Conservation (phyloP, 2,329 filamentous ascomycete genomes). For the Bipolaris oryzae region DNA sequence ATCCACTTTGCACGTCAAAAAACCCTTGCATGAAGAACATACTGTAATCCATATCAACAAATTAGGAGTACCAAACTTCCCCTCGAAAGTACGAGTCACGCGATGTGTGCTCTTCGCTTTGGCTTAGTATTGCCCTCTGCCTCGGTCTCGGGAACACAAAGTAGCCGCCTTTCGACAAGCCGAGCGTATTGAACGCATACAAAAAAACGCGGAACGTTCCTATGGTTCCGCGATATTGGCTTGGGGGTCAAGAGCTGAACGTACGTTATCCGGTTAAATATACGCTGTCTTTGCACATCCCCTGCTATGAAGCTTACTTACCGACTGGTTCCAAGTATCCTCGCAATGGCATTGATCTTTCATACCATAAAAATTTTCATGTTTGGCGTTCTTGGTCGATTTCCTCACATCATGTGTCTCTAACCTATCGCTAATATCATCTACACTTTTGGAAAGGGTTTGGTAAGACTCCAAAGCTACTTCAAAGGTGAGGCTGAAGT, state of each 20-base stretch:
- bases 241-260: conserved; percentile 3
- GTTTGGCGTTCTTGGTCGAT: background rate
- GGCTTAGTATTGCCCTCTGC: background rate
- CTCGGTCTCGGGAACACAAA: background rate
- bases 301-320: conserved; percentile 25
- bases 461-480: background rate
- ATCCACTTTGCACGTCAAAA: too few relatives aligned
- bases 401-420: background rate
- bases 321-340: conserved; percentile 6
- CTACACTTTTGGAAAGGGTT: background rate
- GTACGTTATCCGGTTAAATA: conserved; percentile 42
- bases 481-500: conserved; percentile 30
- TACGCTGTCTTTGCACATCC: conserved; percentile 2
- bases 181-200: background rate
- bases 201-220: background rate
- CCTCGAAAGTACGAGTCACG: background rate
- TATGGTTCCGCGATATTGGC: background rate
- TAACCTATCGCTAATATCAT: background rate
- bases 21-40: background rate
- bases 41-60: background rate
- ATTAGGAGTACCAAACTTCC: background rate
- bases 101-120: background rate
- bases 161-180: background rate
- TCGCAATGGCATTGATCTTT: background rate
- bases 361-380: background rate